Evolutionary conservation across 768 basidiomycete species (phyloP), one percentile per base, ranked within the genome.

Genomic region (Pholiota conissans): DNA sequence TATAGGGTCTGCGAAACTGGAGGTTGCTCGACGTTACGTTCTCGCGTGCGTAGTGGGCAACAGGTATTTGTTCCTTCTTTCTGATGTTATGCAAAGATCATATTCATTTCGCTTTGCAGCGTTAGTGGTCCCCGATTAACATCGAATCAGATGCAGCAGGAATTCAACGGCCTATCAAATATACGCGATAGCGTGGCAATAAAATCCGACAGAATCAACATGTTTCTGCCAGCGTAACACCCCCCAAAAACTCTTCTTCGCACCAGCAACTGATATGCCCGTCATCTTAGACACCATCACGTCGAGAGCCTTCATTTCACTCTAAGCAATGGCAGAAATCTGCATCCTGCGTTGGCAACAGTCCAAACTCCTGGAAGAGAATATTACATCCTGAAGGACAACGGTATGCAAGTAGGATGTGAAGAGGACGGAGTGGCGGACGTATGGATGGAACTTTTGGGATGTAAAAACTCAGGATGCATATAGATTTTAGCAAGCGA

Each of bases 301-400:
- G 77, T 92, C 14, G 90, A 93, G 67, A 89, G 89, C 65, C 70
- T 90, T 3, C 87, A 91, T 68, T 85, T 91, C 63, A 76, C 76
- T 3, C 73, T 80, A 0, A 52, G 75, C 0, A 63, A 70, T 7
- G 74, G 79, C 8, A 62, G 64, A 18, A 65, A 73, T 2, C 70
- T 93, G 16, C 90, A 91, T 64, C 69, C 72, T 1, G 86, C 86
- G 1, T 63, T 92, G 5, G 90, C 90, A 0, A 74, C 82, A 16
- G 80, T 91, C 8, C 90, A 90, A 67, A 92, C 90, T 0, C 84
- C 84, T 1, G 75, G 72, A 30, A 71, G 90, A 57, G 87, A 86
- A 66, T 89, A 90, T 64, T 86, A 77, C 62, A 77, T 92, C 30
- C 68, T 93, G 59, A 81, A 78, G 54, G 87, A 91, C 57, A 91